Evolutionary conservation across 75 land plant genomes (phyloP), one percentile per base, ranked within the genome.

Genomic region (Pinus tabuliformis): DNA sequence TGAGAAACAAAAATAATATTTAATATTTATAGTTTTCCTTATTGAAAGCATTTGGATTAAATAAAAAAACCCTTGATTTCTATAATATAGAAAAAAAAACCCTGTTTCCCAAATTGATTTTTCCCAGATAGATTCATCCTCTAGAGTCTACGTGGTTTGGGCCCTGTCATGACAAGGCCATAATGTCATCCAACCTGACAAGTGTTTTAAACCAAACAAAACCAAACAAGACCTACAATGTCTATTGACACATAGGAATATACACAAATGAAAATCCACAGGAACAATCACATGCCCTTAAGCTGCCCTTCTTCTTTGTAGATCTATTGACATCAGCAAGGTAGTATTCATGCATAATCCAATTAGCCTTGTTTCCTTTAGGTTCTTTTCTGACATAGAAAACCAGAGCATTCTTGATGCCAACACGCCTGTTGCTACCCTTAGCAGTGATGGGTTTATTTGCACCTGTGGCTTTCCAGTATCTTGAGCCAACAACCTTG

Each of bases 401-500:
- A 21, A 77, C 57, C 3, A 65, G 78, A 65, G 78, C 73, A 9
- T 77, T 77, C 76, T 77, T 77, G 37, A 75, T 68, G 36, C 78
- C 78, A 20, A 77, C 73, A 17, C 64, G 64, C 65, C 15, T 75
- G 64, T 70, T 70, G 20, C 56, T 30, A 6, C 18, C 17, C 61
- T 28, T 26, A 45, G 57, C 56, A 12, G 21, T 36, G 14, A 78
- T 75, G 45, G 58, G 62, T 24, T 75, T 75, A 36, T 78, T 78
- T 56, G 56, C 57, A 28, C 80, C 80, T 58, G 78, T 78, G 24
- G 78, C 77, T 45, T 78, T 78, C 80, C 80, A 78, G 22, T 78
- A 78, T 6, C 80, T 79, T 18, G 78, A 54, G 15, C 57, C 62
- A 21, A 60, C 62, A 54, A 79, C 78, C 80, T 60, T 56, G 39